phyloP scores from a whole-genome alignment of 768 basidiomycete genomes.

The Russula olivacea region DNA sequence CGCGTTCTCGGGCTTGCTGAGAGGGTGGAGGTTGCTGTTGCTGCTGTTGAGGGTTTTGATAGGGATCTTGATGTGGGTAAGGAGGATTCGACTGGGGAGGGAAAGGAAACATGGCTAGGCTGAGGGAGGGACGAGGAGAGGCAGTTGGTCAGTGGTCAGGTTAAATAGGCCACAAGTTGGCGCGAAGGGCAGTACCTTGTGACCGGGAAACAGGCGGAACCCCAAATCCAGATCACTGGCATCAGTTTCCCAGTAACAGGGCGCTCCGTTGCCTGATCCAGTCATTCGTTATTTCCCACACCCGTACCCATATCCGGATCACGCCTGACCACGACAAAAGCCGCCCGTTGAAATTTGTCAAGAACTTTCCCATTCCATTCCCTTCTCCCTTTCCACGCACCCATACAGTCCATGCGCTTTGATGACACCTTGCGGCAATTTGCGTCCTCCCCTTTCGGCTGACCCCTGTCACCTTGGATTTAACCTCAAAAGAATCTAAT shows the following conservation, averaged over 20 bases:
- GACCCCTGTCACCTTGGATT: conserved; percentile 1
- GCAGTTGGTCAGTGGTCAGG: background rate
- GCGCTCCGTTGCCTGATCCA: conserved; percentile 20
- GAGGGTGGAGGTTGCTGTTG: conserved; percentile 1
- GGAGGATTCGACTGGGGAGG: background rate
- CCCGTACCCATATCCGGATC: background rate
- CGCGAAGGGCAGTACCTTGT: conserved; percentile 10
- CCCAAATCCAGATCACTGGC: conserved; percentile 2
- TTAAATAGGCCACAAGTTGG: conserved; percentile 24
- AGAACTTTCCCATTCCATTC: background rate
- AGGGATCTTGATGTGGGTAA: conserved; percentile 3
- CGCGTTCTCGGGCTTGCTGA: conserved; percentile 10
- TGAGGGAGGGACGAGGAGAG: conserved; percentile 8
- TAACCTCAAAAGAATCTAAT: background rate
- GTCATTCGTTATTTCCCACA: conserved; percentile 2
- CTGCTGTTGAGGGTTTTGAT: background rate
- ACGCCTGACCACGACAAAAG: background rate
- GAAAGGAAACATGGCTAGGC: conserved; percentile 15
- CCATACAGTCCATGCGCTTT: background rate
- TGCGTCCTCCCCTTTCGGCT: background rate
- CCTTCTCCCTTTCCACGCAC: background rate
- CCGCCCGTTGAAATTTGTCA: conserved; percentile 10
- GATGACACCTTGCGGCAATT: conserved; percentile 7
- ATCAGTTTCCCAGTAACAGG: conserved; percentile 17
- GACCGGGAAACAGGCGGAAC: conserved; percentile 17